Evolutionary conservation across 768 basidiomycete genomes (phyloP).

Genomic region (Mycena polygramma): DNA sequence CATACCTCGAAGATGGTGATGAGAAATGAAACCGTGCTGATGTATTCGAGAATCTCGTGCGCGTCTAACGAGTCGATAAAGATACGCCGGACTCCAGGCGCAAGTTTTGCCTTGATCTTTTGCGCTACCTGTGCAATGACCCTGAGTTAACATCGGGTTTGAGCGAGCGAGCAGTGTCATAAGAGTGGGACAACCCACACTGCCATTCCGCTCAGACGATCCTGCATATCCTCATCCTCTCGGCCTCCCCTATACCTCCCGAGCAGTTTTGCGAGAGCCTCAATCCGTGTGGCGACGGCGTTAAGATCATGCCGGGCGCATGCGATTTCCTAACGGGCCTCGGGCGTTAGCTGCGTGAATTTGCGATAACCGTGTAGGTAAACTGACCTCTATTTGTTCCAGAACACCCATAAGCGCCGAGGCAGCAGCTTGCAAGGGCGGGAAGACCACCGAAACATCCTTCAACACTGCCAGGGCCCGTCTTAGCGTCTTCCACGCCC

Average conservation of each 20-base stretch:
- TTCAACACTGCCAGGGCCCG: background rate
- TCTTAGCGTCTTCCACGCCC: background rate
- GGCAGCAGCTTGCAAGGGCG: background rate
- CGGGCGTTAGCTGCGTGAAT: too few species aligned
- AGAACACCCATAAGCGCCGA: background rate
- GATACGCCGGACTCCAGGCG: background rate
- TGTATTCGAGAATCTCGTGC: background rate
- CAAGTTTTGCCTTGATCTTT: background rate
- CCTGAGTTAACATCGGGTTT: background rate
- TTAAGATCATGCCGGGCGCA: background rate
- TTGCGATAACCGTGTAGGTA: background rate
- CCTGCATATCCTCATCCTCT: background rate
- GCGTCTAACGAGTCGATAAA: background rate
- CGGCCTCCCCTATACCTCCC: background rate
- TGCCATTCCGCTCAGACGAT: background rate
- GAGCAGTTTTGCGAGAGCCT: background rate
- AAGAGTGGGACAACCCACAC: background rate
- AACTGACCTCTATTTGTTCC: background rate
- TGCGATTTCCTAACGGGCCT: background rate
- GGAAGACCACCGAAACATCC: background rate
- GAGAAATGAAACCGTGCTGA: constrained; percentile 1
- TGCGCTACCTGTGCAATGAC: background rate
- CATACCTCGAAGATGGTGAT: background rate
- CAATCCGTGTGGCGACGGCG: background rate
- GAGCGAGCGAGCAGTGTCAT: too few species aligned